These are phyloP conservation scores for Ustilago shanxiensis DNA, from an alignment of 1,284 basidiomycete species.

Conservation along the genomic window DNA sequence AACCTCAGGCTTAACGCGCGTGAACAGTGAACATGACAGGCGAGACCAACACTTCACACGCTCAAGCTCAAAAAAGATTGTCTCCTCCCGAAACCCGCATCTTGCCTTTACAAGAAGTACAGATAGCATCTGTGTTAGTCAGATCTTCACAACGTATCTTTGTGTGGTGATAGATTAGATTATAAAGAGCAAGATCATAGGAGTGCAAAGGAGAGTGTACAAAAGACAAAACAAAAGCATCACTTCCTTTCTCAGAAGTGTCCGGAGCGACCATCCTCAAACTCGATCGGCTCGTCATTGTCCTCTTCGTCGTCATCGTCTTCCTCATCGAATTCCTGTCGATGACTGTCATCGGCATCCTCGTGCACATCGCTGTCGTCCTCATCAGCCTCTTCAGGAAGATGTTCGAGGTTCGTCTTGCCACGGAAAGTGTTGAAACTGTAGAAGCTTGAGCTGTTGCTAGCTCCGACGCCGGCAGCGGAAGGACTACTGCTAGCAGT, in stretches of 20 bases:
- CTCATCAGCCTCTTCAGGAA: conserved; percentile 45
- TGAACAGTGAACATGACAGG: neutral
- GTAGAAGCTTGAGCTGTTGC: conserved; percentile 37
- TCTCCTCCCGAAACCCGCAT: neutral
- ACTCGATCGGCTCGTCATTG: conserved; percentile 48
- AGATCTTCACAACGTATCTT: neutral
- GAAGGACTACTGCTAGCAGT: conserved; percentile 4
- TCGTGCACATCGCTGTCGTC: conserved; percentile 26
- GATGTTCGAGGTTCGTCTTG: conserved; percentile 40
- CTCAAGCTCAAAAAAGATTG: too few relatives aligned
- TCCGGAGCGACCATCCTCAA: conserved; percentile 28
- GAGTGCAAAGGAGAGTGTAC: conserved; percentile 6
- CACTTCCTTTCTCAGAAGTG: conserved; percentile 9
- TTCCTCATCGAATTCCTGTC: conserved; percentile 14
- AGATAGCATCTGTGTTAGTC: neutral
- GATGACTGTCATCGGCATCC: conserved; percentile 5
- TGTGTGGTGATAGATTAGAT: conserved; percentile 1
- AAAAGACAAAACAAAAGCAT: neutral
- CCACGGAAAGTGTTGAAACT: conserved; percentile 47
- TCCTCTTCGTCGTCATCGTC: conserved; percentile 23
- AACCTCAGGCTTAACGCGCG: neutral
- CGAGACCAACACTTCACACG: conserved; percentile 19
- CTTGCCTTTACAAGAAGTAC: too few relatives aligned
- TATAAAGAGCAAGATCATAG: neutral
- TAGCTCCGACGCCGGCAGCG: conserved; percentile 2